Percentiles rank a stretch among this genome's conserved stretches.
Conservation (phyloP, 331 rosid species). For the Saraca asoca region DNA sequence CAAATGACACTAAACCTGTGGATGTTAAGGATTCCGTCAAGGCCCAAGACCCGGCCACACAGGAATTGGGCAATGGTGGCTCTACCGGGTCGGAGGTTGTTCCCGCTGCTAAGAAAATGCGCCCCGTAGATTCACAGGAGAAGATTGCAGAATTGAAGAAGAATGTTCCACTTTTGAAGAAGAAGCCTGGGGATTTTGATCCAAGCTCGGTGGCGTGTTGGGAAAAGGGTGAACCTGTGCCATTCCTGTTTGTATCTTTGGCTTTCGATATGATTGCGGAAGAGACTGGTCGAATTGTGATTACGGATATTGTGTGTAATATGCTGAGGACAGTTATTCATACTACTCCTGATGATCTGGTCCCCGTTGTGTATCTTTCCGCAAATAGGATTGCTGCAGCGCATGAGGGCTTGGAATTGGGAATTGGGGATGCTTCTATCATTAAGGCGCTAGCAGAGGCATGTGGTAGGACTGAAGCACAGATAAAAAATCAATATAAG, state of each 20-base stretch:
- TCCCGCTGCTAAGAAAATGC: constrained; percentile 38
- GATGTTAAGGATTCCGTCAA: background rate
- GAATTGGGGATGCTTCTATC: constrained; percentile 85
- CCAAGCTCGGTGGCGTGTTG: constrained; percentile 53
- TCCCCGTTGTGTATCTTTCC: constrained; percentile 61
- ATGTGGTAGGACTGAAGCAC: constrained; percentile 65
- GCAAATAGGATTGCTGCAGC: constrained; percentile 76
- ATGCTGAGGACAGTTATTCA: constrained; percentile 75
- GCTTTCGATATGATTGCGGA: constrained; percentile 60
- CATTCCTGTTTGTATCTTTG: constrained; percentile 62
- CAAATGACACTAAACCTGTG: background rate
- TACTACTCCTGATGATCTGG: constrained; percentile 69
- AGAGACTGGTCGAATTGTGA: constrained; percentile 68
- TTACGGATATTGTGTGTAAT: constrained; percentile 81
- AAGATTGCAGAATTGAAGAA: constrained; percentile 53
- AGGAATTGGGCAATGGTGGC: constrained; percentile 18
- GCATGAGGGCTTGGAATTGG: constrained; percentile 76
- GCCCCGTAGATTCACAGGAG: constrained; percentile 33
- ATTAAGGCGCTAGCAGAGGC: constrained; percentile 84
- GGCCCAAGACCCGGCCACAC: background rate
- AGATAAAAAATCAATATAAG: constrained; percentile 72
- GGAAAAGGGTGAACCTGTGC: constrained; percentile 68
- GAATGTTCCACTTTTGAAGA: constrained; percentile 47
- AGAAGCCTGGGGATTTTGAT: constrained; percentile 63
- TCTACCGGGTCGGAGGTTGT: background rate